phyloP scores from a whole-genome alignment of 2,329 filamentous ascomycete species.

The Rosellinia necatrix region DNA sequence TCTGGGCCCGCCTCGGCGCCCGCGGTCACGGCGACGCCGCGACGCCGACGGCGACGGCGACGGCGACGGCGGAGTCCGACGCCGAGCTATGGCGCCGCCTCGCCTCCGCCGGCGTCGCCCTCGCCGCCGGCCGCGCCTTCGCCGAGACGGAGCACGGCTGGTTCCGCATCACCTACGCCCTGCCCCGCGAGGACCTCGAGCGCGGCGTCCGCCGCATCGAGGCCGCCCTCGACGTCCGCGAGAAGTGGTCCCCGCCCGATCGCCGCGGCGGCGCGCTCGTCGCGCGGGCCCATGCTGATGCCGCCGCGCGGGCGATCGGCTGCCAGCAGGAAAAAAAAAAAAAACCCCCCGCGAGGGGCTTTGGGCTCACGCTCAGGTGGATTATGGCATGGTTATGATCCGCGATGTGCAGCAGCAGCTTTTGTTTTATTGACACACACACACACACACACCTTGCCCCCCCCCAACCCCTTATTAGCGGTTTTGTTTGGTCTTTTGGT shows the following conservation, averaged over 20 bases:
- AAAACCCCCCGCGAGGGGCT: not conserved
- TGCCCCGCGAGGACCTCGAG: slow-evolving; percentile 6
- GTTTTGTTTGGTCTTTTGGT: too few species aligned
- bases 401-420: not conserved
- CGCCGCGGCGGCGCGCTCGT: not conserved
- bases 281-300: not conserved
- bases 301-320: too few species aligned
- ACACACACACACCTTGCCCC: too few species aligned
- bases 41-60: slow-evolving; percentile 11
- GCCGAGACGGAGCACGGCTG: slow-evolving; percentile 9
- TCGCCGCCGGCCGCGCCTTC: slow-evolving; percentile 12
- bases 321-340: too few species aligned
- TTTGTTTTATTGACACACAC: not conserved
- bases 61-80: slow-evolving; percentile 12
- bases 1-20: slow-evolving; percentile 16
- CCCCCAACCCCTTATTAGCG: too few species aligned
- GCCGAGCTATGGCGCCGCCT: slow-evolving; percentile 1
- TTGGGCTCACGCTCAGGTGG: slow-evolving; percentile 12
- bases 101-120: slow-evolving; percentile 12
- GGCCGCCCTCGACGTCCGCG: not conserved
- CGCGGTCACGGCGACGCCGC: slow-evolving; percentile 13
- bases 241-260: slow-evolving; percentile 1
- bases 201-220: slow-evolving; percentile 11
- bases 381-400: slow-evolving; percentile 15
- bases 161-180: slow-evolving; percentile 16